Evolutionary conservation across 2,329 filamentous ascomycete species (phyloP), one percentile per base, ranked within the genome.

Genomic region (Diaporthe eres): DNA sequence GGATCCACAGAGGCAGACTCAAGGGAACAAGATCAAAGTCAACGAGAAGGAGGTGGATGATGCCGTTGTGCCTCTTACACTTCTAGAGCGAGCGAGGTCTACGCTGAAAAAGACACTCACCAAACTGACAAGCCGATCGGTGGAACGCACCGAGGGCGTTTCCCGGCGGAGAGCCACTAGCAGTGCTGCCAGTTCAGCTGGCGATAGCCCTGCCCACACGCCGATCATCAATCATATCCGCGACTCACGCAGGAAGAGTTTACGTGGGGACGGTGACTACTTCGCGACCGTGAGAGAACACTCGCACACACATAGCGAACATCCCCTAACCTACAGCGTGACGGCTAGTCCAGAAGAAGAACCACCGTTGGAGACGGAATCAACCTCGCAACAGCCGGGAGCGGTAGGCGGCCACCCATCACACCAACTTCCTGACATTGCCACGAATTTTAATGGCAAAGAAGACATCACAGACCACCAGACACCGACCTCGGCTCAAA

Each of bases 31-130:
- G 84, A 98, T 99, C 80, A 93, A 98, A 83, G 95, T 98, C 65
- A 96, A 98, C 76, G 95, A 95, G 79, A 92, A 92, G 81, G 97
- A 99, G 84, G 92, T 99, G 80, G 96, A 95, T 61, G 91, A 92
- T 74, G 97, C 97, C 74, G 97, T 99, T 74, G 93, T 98, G 22
- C 96, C 96, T 49, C 91, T 98, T 70, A 96, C 94, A 10, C 92
- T 98, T 77, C 88, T 98, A 28, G 95, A 98, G 81, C 93, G 95
- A 47, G 94, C 97, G 68, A 92, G 92, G 63, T 97, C 94, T 17
- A 94, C 92, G 53, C 90, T 97, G 68, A 93, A 92, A 84, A 93
- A 93, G 81, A 88, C 90, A 5, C 86, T 92, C 8, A 90, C 87
- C 74, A 93, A 92, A 82, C 89, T 93, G 71, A 92, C 92, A 78